phyloP scores from a whole-genome alignment of 1,284 basidiomycete species.

The Ustilago hordei region DNA sequence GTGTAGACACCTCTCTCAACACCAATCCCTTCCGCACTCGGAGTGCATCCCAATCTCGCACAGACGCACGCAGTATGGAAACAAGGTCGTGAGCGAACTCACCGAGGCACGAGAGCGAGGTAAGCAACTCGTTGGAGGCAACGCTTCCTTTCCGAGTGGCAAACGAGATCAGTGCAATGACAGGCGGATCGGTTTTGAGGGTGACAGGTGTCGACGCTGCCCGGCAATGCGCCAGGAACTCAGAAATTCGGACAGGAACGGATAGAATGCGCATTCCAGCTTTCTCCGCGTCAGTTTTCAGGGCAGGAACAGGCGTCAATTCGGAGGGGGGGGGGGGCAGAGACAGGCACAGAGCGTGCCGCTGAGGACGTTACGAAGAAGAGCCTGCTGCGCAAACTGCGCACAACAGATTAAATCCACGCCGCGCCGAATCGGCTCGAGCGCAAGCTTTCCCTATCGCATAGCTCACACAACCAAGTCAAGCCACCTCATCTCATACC shows the following conservation, averaged over 20 bases:
- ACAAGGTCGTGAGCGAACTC: background rate
- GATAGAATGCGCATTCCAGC: background rate
- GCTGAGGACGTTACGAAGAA: background rate
- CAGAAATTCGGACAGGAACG: background rate
- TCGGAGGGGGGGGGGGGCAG: background rate
- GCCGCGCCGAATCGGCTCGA: constrained; percentile 1
- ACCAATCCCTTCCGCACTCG: background rate
- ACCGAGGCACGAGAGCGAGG: background rate
- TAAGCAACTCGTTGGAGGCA: background rate
- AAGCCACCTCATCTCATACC: background rate
- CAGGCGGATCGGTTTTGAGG: background rate
- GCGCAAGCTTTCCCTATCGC: background rate
- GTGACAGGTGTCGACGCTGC: constrained; percentile 8
- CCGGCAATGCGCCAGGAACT: background rate
- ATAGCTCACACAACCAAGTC: background rate
- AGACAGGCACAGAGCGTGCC: background rate
- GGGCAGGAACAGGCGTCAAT: background rate
- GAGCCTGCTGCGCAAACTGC: background rate
- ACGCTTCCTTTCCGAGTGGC: background rate
- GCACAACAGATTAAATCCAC: background rate
- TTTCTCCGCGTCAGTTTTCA: background rate
- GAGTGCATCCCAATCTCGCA: background rate
- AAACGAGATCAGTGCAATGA: background rate
- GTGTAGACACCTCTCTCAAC: constrained; percentile 6
- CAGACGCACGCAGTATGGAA: background rate